Base-by-base conservation (phyloP, 1,139 yeast genomes). In the Yueomyces sp. region DNA sequence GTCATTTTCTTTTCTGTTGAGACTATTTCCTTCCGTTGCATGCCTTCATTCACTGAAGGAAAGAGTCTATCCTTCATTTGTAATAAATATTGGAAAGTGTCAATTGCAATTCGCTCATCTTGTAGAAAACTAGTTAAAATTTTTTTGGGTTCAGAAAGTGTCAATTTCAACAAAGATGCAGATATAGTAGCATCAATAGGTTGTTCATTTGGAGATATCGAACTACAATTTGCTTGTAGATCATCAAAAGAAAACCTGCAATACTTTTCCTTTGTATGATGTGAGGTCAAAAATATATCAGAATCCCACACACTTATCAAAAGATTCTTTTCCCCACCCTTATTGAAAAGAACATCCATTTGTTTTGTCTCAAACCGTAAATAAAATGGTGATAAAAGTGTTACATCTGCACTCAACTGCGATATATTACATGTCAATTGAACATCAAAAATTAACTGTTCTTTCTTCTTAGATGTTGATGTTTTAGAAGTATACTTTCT, bases 61-160 rank as follows among this genome's bases (percentile, higher is more conserved):
- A 47, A 38, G 4, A 46, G 39, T 6, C 44, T 27, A 33, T 35
- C 26, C 5, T 45, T 41, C 31, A 52, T 37, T 4, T 41, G 39
- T 33, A 45, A 41, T 19, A 56, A 35, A 25, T 44, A 42, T 25
- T 45, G 44, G 8, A 51, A 39, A 46, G 57, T 55, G 37, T 50
- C 44, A 2, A 48, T 45, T 26, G 53, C 50, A n/a, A 48, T 43
- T 31, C 50, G 49, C 39, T 55, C 55, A 40, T 57, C 63, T 38
- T 55, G 53, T 8, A 53, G 39, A 34, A 54, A 48, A 41, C 56
- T 51, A 7, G 46, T 43, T 4, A 54, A 28, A 30, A 55, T 43
- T 36, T 52, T 48, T 31, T 52, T 53, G 2, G 61, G 60, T 33
- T 57, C 63, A 8, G 55, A 53, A 32, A 56, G 42, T 1, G 60